A percentile compares a stretch with the other conserved stretches of the same genome.
Evolutionary conservation across 805 yeast species (phyloP).

Genomic region (Candida cerambycidarum): DNA sequence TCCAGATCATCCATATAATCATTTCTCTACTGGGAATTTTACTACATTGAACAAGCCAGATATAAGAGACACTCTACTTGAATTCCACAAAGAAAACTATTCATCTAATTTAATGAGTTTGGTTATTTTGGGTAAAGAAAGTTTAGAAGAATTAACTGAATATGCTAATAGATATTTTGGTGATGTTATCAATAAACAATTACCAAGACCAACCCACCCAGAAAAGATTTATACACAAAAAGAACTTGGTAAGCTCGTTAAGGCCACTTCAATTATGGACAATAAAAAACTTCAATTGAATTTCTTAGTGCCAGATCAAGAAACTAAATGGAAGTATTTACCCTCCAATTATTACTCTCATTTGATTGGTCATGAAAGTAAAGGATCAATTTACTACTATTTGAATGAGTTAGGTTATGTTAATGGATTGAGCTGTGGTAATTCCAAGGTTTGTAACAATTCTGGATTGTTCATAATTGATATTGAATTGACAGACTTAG

Average conservation of each 20-base stretch:
- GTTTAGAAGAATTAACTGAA: conserved; percentile 63
- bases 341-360: conserved; percentile 77
- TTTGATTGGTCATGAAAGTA: conserved; percentile 88
- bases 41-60: conserved; percentile 69
- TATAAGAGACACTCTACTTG: conserved; percentile 76
- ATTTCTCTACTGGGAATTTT: conserved; percentile 88
- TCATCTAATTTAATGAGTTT: conserved; percentile 88
- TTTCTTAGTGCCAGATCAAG: conserved; percentile 72
- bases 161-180: conserved; percentile 73
- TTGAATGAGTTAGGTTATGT: conserved; percentile 80
- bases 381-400: conserved; percentile 74
- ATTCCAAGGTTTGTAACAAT: conserved; percentile 63
- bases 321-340: conserved; percentile 57
- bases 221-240: conserved; percentile 48
- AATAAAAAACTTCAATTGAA: conserved; percentile 61
- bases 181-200: conserved; percentile 53
- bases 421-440: conserved; percentile 72
- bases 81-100: conserved; percentile 70
- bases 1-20: conserved; percentile 76
- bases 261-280: conserved; percentile 83
- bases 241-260: conserved; percentile 54
- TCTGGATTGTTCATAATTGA: conserved; percentile 67
- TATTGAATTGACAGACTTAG: conserved; percentile 73
- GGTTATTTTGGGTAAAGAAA: conserved; percentile 80
- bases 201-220: conserved; percentile 43